phyloP scores from a whole-genome alignment of 2,329 filamentous ascomycete species.

The Exophiala sideris region DNA sequence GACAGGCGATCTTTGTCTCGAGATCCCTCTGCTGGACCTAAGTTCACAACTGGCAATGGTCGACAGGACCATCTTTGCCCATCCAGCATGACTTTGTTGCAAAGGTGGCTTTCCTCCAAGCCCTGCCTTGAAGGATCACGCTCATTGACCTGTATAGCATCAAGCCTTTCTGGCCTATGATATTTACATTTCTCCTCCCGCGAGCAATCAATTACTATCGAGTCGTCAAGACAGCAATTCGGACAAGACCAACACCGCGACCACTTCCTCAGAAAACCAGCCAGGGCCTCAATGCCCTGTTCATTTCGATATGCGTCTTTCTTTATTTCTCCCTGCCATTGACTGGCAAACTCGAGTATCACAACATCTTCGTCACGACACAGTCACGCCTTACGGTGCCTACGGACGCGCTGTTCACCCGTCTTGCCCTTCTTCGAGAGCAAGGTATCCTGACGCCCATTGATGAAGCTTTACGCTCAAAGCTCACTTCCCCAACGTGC shows the following conservation, averaged over 20 bases:
- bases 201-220: slow-evolving; percentile 25
- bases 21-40: too few species aligned
- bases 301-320: slow-evolving; percentile 51
- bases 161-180: slow-evolving; percentile 29
- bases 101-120: not conserved
- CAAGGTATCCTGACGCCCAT: slow-evolving; percentile 41
- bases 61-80: too few species aligned
- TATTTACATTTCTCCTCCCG: slow-evolving; percentile 29
- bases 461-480: slow-evolving; percentile 65
- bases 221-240: slow-evolving; percentile 23
- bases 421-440: slow-evolving; percentile 53
- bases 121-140: not conserved
- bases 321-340: slow-evolving; percentile 55
- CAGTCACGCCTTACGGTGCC: slow-evolving; percentile 79
- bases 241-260: slow-evolving; percentile 36
- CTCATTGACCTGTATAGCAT: slow-evolving; percentile 16
- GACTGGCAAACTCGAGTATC: slow-evolving; percentile 32
- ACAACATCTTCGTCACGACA: slow-evolving; percentile 78
- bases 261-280: slow-evolving; percentile 35
- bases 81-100: not conserved
- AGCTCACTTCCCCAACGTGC: slow-evolving; percentile 68
- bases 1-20: too few species aligned
- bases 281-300: slow-evolving; percentile 48
- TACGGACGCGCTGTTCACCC: slow-evolving; percentile 78
- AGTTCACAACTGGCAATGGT: too few species aligned